These are phyloP conservation scores for Moesziomyces sp. DNA, from an alignment of 1,284 basidiomycete species.

Conservation along the genomic window DNA sequence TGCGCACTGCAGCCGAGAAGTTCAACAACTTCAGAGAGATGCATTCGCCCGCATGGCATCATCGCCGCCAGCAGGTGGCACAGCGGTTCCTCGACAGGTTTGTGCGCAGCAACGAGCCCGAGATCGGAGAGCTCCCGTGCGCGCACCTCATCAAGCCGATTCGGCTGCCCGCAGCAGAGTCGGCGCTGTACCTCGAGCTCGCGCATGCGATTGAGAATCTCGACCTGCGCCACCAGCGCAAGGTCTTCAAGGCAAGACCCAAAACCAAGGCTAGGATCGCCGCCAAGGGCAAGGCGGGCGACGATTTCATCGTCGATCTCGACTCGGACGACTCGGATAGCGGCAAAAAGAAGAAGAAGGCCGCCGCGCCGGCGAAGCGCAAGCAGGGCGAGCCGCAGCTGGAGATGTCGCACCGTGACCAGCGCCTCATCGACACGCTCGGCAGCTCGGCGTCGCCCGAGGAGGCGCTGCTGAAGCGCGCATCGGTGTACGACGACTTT, in stretches of 20 bases:
- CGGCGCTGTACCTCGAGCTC: conserved; percentile 93
- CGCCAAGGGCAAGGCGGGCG: conserved; percentile 1
- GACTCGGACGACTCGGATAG: conserved; percentile 28
- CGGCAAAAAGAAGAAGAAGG: conserved; percentile 26
- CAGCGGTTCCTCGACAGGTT: conserved; percentile 75
- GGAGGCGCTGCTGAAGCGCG: conserved; percentile 68
- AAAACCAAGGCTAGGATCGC: conserved; percentile 25
- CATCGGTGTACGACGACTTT: conserved; percentile 50
- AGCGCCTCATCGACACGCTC: conserved; percentile 83
- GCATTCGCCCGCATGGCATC: conserved; percentile 90
- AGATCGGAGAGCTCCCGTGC: conserved; percentile 93
- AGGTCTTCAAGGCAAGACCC: conserved; percentile 34
- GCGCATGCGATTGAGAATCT: conserved; percentile 90
- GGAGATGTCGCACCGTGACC: conserved; percentile 77
- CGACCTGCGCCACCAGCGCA: conserved; percentile 75
- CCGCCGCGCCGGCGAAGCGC: conserved; percentile 25
- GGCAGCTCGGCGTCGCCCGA: conserved; percentile 79
- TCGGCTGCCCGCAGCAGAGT: conserved; percentile 87
- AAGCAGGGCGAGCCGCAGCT: conserved; percentile 41
- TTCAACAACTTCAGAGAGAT: conserved; percentile 97
- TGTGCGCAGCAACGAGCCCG: conserved; percentile 83
- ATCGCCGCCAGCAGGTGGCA: conserved; percentile 82
- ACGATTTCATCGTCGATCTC: conserved; percentile 25
- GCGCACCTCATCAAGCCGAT: conserved; percentile 77
- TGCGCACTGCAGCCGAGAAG: conserved; percentile 87